Evolutionary conservation across 805 yeast genomes (phyloP).

Genomic region (Sugiyamaella qingdaonensis): DNA sequence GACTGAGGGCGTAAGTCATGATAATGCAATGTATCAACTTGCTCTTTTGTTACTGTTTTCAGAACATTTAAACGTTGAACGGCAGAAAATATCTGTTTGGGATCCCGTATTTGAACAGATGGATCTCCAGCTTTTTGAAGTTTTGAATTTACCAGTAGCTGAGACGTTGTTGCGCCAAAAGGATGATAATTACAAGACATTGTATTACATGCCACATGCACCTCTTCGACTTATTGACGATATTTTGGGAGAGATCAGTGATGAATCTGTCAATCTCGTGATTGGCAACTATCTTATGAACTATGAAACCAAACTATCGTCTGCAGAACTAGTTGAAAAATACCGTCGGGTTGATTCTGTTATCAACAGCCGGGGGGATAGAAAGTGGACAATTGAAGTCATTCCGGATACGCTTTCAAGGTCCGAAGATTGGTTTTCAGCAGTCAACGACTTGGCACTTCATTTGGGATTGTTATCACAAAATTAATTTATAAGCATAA

Average conservation of each 20-base stretch:
- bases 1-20: conserved; percentile 39
- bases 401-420: conserved; percentile 15
- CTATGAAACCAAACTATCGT: conserved; percentile 50
- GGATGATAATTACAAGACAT: conserved; percentile 22
- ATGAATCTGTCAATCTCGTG: conserved; percentile 17
- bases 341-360: conserved; percentile 25
- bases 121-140: conserved; percentile 40
- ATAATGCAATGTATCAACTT: conserved; percentile 61
- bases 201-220: conserved; percentile 74
- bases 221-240: conserved; percentile 41
- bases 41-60: conserved; percentile 50
- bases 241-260: conserved; percentile 10
- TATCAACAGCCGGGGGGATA: neutral
- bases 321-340: conserved; percentile 38
- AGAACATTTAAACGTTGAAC: conserved; percentile 23
- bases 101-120: conserved; percentile 58
- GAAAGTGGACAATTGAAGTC: conserved; percentile 14
- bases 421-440: conserved; percentile 29
- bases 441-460: conserved; percentile 30
- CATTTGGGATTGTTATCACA: conserved; percentile 13
- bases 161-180: conserved; percentile 19
- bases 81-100: conserved; percentile 42
- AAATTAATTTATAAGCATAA: neutral
- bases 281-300: conserved; percentile 50
- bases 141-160: conserved; percentile 26